These are phyloP conservation scores for Dalbergia cochinchinensis DNA, from an alignment of 306 rosid species.

Conservation along the genomic window DNA sequence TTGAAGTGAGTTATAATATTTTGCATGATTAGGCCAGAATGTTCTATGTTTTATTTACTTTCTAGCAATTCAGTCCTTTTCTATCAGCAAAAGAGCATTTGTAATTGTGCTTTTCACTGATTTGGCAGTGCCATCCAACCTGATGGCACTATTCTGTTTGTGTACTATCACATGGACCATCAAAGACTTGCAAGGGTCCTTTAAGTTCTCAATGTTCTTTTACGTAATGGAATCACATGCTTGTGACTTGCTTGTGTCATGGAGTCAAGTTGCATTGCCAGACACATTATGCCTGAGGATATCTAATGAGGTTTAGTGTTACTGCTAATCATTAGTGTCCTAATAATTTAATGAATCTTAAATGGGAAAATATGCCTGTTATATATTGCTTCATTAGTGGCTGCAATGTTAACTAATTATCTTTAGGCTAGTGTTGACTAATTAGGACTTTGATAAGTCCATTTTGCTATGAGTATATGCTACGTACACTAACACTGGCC, in stretches of 20 bases:
- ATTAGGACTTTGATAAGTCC: conserved; percentile 10
- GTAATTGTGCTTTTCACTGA: conserved; percentile 15
- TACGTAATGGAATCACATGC: conserved; percentile 7
- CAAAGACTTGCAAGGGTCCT: conserved; percentile 21
- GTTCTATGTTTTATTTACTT: conserved; percentile 24
- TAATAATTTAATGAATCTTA: background rate
- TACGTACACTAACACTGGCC: conserved; percentile 19
- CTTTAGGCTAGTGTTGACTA: conserved; percentile 5
- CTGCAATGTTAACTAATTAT: too few relatives aligned
- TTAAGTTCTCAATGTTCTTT: conserved; percentile 24
- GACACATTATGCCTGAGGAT: background rate
- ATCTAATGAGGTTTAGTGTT: background rate
- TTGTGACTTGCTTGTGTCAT: conserved; percentile 9
- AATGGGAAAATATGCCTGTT: conserved; percentile 15
- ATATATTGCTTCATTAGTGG: background rate
- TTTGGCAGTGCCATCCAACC: background rate
- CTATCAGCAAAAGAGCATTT: conserved; percentile 5
- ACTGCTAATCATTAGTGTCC: background rate
- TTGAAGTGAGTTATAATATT: conserved; percentile 19
- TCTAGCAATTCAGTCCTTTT: background rate
- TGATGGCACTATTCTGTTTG: conserved; percentile 1
- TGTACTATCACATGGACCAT: conserved; percentile 16
- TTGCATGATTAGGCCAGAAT: conserved; percentile 24
- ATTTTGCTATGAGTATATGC: conserved; percentile 3
- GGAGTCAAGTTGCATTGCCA: conserved; percentile 28